Conservation (phyloP, 2,329 filamentous ascomycete species). For the Monilinia polystroma region DNA sequence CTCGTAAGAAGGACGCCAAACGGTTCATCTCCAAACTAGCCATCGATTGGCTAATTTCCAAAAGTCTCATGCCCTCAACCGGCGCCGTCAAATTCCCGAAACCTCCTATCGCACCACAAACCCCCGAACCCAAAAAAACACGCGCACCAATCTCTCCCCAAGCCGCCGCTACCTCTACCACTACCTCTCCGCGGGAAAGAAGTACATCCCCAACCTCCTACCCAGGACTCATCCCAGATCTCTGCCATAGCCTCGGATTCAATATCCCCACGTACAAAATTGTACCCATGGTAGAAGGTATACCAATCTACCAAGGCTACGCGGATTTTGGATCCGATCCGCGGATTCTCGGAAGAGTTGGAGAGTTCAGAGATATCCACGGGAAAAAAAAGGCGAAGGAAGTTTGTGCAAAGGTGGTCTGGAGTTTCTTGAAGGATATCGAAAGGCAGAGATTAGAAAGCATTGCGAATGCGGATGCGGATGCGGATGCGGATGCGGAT, state of each 20-base stretch:
- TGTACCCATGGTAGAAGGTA: slow-evolving; percentile 9
- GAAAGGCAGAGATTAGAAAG: slow-evolving; percentile 33
- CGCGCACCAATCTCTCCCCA: slow-evolving; percentile 5
- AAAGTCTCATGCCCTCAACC: slow-evolving; percentile 36
- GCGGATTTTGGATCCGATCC: slow-evolving; percentile 37
- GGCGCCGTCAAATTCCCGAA: slow-evolving; percentile 35
- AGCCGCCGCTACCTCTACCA: background rate
- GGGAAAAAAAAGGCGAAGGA: slow-evolving; percentile 52
- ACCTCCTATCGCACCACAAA: slow-evolving; percentile 8
- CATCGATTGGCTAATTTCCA: slow-evolving; percentile 37
- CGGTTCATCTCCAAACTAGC: slow-evolving; percentile 39
- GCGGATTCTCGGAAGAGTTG: slow-evolving; percentile 42
- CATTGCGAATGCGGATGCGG: slow-evolving; percentile 23
- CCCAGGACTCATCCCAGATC: slow-evolving; percentile 29
- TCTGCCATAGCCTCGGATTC: slow-evolving; percentile 35
- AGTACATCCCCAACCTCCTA: background rate
- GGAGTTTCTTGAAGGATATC: slow-evolving; percentile 44
- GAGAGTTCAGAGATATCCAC: slow-evolving; percentile 44
- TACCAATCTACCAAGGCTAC: slow-evolving; percentile 32
- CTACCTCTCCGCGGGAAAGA: background rate
- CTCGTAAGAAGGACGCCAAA: slow-evolving; percentile 39
- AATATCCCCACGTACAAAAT: slow-evolving; percentile 33
- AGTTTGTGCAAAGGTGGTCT: slow-evolving; percentile 46
- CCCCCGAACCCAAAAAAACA: background rate
- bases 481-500: slow-evolving; percentile 1